Conservation (phyloP, 306 rosid species). For the Fragaria ananassa region DNA sequence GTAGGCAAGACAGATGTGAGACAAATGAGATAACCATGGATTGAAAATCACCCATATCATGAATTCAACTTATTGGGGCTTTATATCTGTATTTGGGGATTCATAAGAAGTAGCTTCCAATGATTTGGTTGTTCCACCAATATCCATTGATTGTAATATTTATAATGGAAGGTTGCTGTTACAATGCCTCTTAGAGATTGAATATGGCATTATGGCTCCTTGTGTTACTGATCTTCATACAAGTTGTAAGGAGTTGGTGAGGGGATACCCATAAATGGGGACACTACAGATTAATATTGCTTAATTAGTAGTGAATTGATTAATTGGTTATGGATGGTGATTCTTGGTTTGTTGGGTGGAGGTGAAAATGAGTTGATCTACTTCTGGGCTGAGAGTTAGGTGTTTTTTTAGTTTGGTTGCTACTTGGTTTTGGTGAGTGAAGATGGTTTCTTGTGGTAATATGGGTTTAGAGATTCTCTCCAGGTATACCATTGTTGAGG, state of each 20-base stretch:
- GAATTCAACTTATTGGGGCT: slow-evolving; percentile 13
- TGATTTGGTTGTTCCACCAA: slow-evolving; percentile 38
- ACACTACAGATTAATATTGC: slow-evolving; percentile 4
- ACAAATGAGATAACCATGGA: slow-evolving; percentile 11
- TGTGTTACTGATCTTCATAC: slow-evolving; percentile 6
- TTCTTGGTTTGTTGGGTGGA: slow-evolving; percentile 11
- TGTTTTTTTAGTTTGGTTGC: slow-evolving; percentile 5
- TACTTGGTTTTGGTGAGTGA: background rate
- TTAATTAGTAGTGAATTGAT: slow-evolving; percentile 22
- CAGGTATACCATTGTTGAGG: background rate
- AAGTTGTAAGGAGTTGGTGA: slow-evolving; percentile 15
- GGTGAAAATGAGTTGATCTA: background rate
- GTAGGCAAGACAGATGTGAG: background rate
- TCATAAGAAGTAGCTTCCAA: slow-evolving; percentile 19
- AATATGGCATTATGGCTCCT: slow-evolving; percentile 15
- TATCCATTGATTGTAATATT: slow-evolving; percentile 31
- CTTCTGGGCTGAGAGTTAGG: slow-evolving; percentile 1
- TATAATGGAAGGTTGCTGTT: slow-evolving; percentile 32
- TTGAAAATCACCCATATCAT: background rate
- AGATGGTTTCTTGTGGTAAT: background rate
- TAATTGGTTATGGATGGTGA: slow-evolving; percentile 2
- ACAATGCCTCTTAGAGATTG: slow-evolving; percentile 11
- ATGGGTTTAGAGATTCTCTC: slow-evolving; percentile 5
- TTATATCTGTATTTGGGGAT: slow-evolving; percentile 8
- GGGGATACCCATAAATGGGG: slow-evolving; percentile 20